Evolutionary conservation across 202 grass and related monocot genomes (phyloP).

Genomic region (Panicum virgatum): DNA sequence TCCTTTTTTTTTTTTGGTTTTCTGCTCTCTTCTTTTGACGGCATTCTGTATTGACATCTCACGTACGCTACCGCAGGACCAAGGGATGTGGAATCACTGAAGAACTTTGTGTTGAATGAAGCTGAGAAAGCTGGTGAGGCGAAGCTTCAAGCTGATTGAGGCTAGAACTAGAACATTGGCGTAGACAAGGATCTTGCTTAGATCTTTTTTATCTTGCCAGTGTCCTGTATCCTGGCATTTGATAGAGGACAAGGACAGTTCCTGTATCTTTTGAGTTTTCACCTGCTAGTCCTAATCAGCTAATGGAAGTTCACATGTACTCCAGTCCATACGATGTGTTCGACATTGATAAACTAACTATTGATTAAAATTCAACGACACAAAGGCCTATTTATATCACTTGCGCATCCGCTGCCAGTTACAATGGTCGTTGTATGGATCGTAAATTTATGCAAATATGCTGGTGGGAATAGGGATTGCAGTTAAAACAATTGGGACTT

Average conservation of each 20-base stretch:
- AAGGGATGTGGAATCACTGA: slow-evolving; percentile 78
- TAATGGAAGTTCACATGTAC: background rate
- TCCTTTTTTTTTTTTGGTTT: background rate
- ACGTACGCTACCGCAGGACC: slow-evolving; percentile 58
- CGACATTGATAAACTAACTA: background rate
- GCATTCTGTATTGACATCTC: background rate
- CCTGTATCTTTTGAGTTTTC: background rate
- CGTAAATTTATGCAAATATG: too few relatives aligned
- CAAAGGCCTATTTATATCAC: background rate
- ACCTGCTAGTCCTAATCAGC: background rate
- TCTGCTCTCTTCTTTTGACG: background rate
- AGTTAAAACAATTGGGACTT: too few relatives aligned
- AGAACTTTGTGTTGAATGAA: slow-evolving; percentile 72
- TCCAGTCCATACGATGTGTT: background rate
- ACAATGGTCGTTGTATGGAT: background rate
- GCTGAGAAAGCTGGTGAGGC: slow-evolving; percentile 61
- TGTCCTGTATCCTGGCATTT: slow-evolving; percentile 22
- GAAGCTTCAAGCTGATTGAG: slow-evolving; percentile 42
- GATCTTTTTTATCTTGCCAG: background rate
- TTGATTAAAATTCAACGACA: background rate
- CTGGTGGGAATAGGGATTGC: too few relatives aligned
- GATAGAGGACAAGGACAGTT: background rate
- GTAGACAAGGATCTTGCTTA: background rate
- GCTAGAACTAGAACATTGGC: background rate
- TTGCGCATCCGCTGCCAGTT: background rate